Conservation (phyloP, 1,284 basidiomycete species). For the Afroboletus lepidellus region DNA sequence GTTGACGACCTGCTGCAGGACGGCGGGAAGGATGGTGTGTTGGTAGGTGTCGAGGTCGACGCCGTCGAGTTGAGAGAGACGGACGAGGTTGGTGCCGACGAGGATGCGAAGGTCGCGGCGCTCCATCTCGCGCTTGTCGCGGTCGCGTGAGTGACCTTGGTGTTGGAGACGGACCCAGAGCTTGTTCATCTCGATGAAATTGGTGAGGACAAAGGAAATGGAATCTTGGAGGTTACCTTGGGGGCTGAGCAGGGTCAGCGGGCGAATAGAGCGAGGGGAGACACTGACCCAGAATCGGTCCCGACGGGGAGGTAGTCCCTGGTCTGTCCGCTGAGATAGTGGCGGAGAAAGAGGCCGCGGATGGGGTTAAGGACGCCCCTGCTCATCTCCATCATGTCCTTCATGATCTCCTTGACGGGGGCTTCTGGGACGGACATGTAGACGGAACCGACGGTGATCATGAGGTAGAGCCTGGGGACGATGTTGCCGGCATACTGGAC, state of each 20-base stretch:
- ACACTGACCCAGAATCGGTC: slow-evolving; percentile 69
- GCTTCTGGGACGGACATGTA: slow-evolving; percentile 97
- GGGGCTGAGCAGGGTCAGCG: slow-evolving; percentile 50
- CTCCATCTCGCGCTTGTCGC: slow-evolving; percentile 94
- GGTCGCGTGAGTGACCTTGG: slow-evolving; percentile 91
- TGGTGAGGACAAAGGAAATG: slow-evolving; percentile 90
- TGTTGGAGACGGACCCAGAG: slow-evolving; percentile 97
- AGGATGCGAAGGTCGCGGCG: slow-evolving; percentile 89
- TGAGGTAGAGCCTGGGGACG: slow-evolving; percentile 91
- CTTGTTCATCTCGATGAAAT: slow-evolving; percentile 99
- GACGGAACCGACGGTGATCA: slow-evolving; percentile 97
- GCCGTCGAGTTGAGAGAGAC: slow-evolving; percentile 89
- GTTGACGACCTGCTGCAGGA: slow-evolving; percentile 92
- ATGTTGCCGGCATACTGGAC: slow-evolving; percentile 97
- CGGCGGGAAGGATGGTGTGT: slow-evolving; percentile 78
- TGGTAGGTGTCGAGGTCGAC: slow-evolving; percentile 92
- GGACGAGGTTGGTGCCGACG: slow-evolving; percentile 93
- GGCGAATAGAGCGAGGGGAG: no score
- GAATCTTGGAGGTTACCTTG: slow-evolving; percentile 89
- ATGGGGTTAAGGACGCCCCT: slow-evolving; percentile 92
- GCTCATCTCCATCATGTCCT: slow-evolving; percentile 99
- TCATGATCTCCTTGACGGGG: slow-evolving; percentile 97
- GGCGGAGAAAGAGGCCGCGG: slow-evolving; percentile 87
- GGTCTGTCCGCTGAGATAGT: slow-evolving; percentile 94
- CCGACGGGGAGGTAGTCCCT: slow-evolving; percentile 92